Evolutionary conservation across 371 early-diverging fungal genomes (phyloP).

Genomic region (Basidiobolus meristosporus): DNA sequence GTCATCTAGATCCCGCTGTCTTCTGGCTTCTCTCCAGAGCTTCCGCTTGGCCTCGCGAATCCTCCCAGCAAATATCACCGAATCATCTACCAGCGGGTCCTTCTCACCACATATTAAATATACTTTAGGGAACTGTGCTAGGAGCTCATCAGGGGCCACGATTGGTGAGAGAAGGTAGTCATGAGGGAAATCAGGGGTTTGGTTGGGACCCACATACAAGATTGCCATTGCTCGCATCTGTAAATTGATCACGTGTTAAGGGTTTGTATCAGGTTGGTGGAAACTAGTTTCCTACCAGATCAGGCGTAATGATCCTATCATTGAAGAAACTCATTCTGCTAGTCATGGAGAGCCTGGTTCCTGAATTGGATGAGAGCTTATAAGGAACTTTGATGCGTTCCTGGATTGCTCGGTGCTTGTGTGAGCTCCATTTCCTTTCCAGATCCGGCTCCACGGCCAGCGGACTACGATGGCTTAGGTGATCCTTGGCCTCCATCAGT

Average conservation of each 20-base stretch:
- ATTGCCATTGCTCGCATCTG: constrained; percentile 83
- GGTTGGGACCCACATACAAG: constrained; percentile 72
- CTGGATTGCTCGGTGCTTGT: constrained; percentile 4
- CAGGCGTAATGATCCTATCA: constrained; percentile 66
- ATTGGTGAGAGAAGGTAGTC: constrained; percentile 78
- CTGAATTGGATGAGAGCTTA: background rate
- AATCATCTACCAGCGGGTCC: constrained; percentile 92
- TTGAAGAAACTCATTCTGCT: constrained; percentile 71
- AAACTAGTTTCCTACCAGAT: constrained; percentile 24
- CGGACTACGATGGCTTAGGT: constrained; percentile 27
- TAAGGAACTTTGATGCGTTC: constrained; percentile 4
- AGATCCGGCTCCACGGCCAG: constrained; percentile 27
- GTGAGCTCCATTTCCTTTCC: constrained; percentile 11
- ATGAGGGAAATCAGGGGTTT: constrained; percentile 47
- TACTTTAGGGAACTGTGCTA: constrained; percentile 78
- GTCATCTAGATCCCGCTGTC: too few species aligned
- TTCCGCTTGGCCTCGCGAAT: constrained; percentile 54
- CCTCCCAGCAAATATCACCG: constrained; percentile 77
- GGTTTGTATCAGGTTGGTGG: background rate
- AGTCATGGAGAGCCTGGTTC: constrained; percentile 50
- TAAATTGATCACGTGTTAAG: background rate
- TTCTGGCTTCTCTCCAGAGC: background rate
- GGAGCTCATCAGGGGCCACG: constrained; percentile 67
- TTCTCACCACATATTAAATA: constrained; percentile 87
- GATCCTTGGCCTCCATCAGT: constrained; percentile 28